Conservation (phyloP, 768 basidiomycete genomes). For the Collybiopsis luxurians region DNA sequence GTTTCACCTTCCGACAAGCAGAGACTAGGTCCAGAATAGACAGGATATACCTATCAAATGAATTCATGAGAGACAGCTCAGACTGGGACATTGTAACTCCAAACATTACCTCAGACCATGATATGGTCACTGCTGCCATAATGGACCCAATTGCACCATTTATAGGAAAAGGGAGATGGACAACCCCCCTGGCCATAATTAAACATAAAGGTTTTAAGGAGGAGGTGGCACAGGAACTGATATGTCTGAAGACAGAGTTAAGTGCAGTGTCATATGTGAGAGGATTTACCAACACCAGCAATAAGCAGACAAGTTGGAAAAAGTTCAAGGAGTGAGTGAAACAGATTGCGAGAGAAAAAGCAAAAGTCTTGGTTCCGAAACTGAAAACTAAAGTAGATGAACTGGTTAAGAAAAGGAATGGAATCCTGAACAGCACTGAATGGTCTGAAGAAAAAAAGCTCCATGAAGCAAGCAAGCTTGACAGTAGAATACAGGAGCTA, state of each 20-base stretch:
- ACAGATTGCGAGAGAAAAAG: constrained; percentile 4
- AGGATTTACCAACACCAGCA: neutral
- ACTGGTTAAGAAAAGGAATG: neutral
- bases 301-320: constrained; percentile 8
- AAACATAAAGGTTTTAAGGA: constrained; percentile 15
- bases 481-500: constrained; percentile 17
- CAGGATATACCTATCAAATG: constrained; percentile 28
- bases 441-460: neutral
- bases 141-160: constrained; percentile 17
- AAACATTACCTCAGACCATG: constrained; percentile 28
- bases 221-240: neutral
- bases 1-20: constrained; percentile 25
- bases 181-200: constrained; percentile 17
- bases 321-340: constrained; percentile 7
- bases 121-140: constrained; percentile 22
- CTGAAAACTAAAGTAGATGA: neutral
- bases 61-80: constrained; percentile 4
- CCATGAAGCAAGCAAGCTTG: neutral
- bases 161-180: constrained; percentile 32
- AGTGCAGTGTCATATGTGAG: constrained; percentile 4
- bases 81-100: constrained; percentile 23
- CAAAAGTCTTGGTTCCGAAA: constrained; percentile 10
- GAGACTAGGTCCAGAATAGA: constrained; percentile 29
- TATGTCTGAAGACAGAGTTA: neutral
- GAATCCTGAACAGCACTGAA: neutral